Conservation (phyloP, 1,284 basidiomycete genomes). For the Malassezia yamatoensis region DNA sequence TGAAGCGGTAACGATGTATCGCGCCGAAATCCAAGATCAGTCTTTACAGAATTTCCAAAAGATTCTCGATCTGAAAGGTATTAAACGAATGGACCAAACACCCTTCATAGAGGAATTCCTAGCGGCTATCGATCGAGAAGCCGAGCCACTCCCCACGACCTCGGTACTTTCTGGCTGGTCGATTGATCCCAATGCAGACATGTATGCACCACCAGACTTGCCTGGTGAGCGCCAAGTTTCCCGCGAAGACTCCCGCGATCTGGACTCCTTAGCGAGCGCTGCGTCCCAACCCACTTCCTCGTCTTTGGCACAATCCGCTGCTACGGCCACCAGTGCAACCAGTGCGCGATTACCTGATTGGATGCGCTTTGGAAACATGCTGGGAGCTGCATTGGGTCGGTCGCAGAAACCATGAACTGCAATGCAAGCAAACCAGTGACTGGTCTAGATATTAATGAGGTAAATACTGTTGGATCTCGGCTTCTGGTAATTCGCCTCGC, state of each 20-base stretch:
- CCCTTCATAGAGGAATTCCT: slow-evolving; percentile 15
- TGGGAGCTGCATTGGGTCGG: slow-evolving; percentile 33
- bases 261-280: slow-evolving; percentile 5
- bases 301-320: not conserved
- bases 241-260: not conserved
- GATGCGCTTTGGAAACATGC: slow-evolving; percentile 37
- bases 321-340: slow-evolving; percentile 16
- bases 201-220: slow-evolving; percentile 20
- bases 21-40: slow-evolving; percentile 30
- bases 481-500: slow-evolving; percentile 7
- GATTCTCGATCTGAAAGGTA: slow-evolving; percentile 74
- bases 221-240: slow-evolving; percentile 4
- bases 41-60: slow-evolving; percentile 60
- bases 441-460: not conserved
- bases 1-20: slow-evolving; percentile 30
- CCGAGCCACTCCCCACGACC: slow-evolving; percentile 21
- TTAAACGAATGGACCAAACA: slow-evolving; percentile 13
- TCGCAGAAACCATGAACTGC: slow-evolving; percentile 3
- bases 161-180: slow-evolving; percentile 58
- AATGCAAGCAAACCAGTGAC: no score
- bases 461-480: slow-evolving; percentile 1
- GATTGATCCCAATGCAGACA: slow-evolving; percentile 12
- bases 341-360: slow-evolving; percentile 33
- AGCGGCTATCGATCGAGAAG: slow-evolving; percentile 5
- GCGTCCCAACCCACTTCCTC: slow-evolving; percentile 11